A percentile compares a stretch with the other conserved stretches of the same genome.
Conservation (phyloP, 73 alveolate genomes). For the Paramecium pentaurelia region DNA sequence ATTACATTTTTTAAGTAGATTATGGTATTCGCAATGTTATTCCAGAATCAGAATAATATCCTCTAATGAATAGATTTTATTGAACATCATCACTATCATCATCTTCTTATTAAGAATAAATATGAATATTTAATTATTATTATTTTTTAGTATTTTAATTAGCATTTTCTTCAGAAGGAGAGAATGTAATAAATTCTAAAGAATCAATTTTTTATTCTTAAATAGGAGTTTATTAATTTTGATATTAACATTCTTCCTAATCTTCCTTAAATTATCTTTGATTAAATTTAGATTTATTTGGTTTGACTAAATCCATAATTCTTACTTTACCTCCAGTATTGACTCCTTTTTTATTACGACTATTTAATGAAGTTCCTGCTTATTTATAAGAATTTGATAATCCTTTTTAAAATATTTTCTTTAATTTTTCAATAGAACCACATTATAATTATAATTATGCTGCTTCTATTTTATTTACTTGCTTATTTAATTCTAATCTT, state of each 20-base stretch:
- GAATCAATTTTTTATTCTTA: neutral
- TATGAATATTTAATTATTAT: neutral
- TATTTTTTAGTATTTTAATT: neutral
- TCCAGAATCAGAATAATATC: slow-evolving; percentile 22
- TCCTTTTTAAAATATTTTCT: slow-evolving; percentile 15
- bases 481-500: neutral
- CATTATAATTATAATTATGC: neutral
- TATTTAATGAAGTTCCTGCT: neutral
- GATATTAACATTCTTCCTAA: neutral
- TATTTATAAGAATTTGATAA: slow-evolving; percentile 27
- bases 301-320: neutral
- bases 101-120: neutral
- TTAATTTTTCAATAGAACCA: neutral
- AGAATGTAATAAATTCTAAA: neutral
- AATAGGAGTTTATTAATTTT: neutral
- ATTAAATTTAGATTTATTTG: neutral
- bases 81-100: neutral
- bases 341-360: neutral
- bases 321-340: neutral
- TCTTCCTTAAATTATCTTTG: neutral
- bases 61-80: neutral
- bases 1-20: neutral
- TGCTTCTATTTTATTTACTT: neutral
- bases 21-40: neutral
- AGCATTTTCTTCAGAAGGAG: neutral